These are phyloP conservation scores for Sphagnum contortum DNA, from an alignment of 225 moss, liverwort and hornwort species.

Conservation along the genomic window DNA sequence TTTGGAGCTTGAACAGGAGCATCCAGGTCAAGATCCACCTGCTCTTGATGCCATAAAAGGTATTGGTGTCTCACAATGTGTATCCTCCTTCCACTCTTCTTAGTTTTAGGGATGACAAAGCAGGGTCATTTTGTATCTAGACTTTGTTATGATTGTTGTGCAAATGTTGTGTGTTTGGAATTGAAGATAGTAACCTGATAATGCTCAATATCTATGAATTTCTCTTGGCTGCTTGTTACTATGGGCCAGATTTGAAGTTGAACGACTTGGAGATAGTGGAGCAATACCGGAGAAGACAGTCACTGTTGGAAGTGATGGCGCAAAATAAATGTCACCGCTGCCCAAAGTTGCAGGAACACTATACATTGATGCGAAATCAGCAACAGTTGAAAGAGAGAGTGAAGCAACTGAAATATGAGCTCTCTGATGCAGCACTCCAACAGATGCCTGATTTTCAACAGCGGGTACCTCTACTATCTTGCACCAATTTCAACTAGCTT, in stretches of 20 bases:
- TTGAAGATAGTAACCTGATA: too few relatives aligned
- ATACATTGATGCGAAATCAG: slow-evolving; percentile 61
- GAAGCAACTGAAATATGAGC: slow-evolving; percentile 84
- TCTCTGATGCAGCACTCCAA: slow-evolving; percentile 97
- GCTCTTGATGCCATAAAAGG: slow-evolving; percentile 88
- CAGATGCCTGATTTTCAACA: slow-evolving; percentile 99
- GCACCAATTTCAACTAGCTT: background rate
- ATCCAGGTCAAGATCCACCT: slow-evolving; percentile 70
- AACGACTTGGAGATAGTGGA: slow-evolving; percentile 83
- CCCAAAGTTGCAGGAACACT: slow-evolving; percentile 90
- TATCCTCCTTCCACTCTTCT: too few relatives aligned
- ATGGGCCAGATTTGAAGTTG: slow-evolving; percentile 71
- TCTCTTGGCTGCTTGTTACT: too few relatives aligned
- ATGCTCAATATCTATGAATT: too few relatives aligned
- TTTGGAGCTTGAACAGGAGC: slow-evolving; percentile 70
- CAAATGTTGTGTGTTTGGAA: too few relatives aligned
- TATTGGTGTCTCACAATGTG: slow-evolving; percentile 3
- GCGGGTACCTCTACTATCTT: slow-evolving; percentile 37
- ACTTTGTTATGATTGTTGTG: too few relatives aligned
- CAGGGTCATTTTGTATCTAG: too few relatives aligned
- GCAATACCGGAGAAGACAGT: slow-evolving; percentile 63
- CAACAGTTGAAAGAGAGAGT: slow-evolving; percentile 89
- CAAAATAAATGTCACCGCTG: slow-evolving; percentile 91
- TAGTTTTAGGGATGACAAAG: too few relatives aligned
- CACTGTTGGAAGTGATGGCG: slow-evolving; percentile 69